phyloP scores from a whole-genome alignment of 306 rosid species.

The Ziziphus jujuba region DNA sequence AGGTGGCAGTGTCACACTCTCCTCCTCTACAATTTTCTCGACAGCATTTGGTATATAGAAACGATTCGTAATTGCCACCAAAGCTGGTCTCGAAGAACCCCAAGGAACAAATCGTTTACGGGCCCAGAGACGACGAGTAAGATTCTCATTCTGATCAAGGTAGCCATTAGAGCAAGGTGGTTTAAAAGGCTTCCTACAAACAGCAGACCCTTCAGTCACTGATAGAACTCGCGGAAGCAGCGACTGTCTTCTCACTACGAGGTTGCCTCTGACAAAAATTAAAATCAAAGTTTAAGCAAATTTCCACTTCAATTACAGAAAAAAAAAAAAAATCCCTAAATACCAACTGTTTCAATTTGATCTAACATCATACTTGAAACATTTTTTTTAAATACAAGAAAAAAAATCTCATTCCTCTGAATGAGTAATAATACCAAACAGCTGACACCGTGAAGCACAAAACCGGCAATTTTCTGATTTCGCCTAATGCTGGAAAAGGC shows the following conservation, averaged over 20 bases:
- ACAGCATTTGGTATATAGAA: slow-evolving; percentile 22
- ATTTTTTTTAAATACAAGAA: not conserved
- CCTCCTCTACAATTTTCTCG: slow-evolving; percentile 41
- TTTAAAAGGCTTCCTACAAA: slow-evolving; percentile 86
- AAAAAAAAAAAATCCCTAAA: too few species aligned
- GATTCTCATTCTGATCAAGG: slow-evolving; percentile 47
- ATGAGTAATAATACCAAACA: too few species aligned
- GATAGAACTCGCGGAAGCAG: slow-evolving; percentile 84
- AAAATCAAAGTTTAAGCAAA: not conserved
- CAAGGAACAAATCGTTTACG: slow-evolving; percentile 94
- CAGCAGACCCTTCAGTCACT: slow-evolving; percentile 58
- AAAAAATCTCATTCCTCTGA: too few species aligned
- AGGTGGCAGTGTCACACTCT: slow-evolving; percentile 57
- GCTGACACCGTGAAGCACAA: not conserved
- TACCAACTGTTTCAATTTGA: slow-evolving; percentile 5
- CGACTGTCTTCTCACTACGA: slow-evolving; percentile 72
- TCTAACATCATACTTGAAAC: not conserved
- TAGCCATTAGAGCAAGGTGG: slow-evolving; percentile 69
- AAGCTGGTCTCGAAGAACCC: slow-evolving; percentile 62
- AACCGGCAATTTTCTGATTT: not conserved
- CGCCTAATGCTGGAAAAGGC: not conserved
- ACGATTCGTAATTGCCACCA: slow-evolving; percentile 36
- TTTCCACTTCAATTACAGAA: not conserved
- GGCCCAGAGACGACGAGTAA: slow-evolving; percentile 74
- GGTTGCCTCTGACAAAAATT: slow-evolving; percentile 56